Evolutionary conservation across 208 protist genomes (phyloP).

Genomic region (Leishmania turanica): DNA sequence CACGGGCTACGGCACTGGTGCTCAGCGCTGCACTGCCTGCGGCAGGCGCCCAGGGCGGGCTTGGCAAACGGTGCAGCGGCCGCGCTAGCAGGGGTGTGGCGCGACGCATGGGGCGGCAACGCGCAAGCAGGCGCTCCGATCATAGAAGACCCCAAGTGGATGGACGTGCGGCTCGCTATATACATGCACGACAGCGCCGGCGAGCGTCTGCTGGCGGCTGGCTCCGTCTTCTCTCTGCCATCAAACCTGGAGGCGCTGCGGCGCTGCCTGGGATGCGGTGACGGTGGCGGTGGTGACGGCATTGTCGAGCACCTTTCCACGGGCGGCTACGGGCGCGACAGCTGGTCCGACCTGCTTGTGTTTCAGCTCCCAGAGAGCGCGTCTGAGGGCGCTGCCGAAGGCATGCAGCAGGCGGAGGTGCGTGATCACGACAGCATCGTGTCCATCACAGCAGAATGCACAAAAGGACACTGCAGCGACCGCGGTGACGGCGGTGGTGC

Average conservation of each 20-base stretch:
- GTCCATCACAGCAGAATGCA: not conserved
- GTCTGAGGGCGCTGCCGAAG: not conserved
- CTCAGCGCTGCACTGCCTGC: constrained; percentile 10
- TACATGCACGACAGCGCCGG: constrained; percentile 22
- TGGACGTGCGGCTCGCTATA: constrained; percentile 20
- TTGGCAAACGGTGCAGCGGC: not conserved
- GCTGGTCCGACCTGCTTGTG: constrained; percentile 41
- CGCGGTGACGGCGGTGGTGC: not conserved
- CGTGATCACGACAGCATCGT: not conserved
- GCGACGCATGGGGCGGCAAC: not conserved
- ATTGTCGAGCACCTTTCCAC: not conserved
- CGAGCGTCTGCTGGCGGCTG: constrained; percentile 21
- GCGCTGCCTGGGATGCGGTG: constrained; percentile 8
- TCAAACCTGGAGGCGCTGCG: constrained; percentile 15
- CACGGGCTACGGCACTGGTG: constrained; percentile 18
- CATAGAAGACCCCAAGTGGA: constrained; percentile 25
- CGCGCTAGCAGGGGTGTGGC: not conserved
- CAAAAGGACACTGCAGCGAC: not conserved
- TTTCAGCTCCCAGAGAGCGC: constrained; percentile 12
- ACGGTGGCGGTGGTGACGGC: constrained; percentile 4
- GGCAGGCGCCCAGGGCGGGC: not conserved
- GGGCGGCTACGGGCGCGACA: constrained; percentile 21
- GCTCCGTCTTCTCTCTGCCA: constrained; percentile 24
- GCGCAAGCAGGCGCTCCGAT: not conserved
- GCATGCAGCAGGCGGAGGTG: not conserved